Percentiles rank a stretch among this genome's conserved stretches.
Evolutionary conservation across 805 yeast genomes (phyloP).

Genomic region (Wickerhamiella qilinensis): DNA sequence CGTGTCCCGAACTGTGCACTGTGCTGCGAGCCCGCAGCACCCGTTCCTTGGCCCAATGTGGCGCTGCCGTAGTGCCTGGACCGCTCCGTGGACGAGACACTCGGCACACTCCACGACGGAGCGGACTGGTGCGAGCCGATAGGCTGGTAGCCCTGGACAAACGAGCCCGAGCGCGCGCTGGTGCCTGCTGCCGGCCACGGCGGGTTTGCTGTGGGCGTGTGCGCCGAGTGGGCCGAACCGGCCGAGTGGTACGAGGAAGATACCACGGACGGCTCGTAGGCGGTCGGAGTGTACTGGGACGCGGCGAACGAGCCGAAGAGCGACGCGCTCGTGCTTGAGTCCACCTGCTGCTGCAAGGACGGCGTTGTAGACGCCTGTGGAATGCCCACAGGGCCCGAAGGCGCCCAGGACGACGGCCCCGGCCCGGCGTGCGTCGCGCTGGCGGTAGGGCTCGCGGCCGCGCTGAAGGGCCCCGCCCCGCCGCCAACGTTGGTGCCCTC

Average conservation of each 20-base stretch:
- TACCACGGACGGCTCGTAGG: conserved; percentile 18
- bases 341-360: too few relatives aligned
- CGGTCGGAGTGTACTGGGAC: conserved; percentile 15
- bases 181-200: conserved; percentile 1
- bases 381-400: conserved; percentile 5
- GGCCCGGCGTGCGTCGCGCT: neutral
- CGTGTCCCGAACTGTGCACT: neutral
- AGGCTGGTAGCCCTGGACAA: conserved; percentile 1
- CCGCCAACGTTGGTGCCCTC: conserved; percentile 14
- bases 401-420: conserved; percentile 1
- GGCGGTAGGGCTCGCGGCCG: neutral
- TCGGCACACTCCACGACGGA: neutral
- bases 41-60: too few relatives aligned
- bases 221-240: conserved; percentile 4
- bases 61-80: neutral
- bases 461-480: conserved; percentile 1
- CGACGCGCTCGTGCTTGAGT: too few relatives aligned
- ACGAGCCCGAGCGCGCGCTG: conserved; percentile 2
- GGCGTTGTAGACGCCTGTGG: conserved; percentile 3
- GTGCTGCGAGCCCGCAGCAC: neutral
- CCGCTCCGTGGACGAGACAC: neutral
- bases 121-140: neutral
- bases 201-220: conserved; percentile 1
- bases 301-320: conserved; percentile 15
- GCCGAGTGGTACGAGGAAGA: conserved; percentile 16